Percentiles rank a stretch among this genome's conserved stretches.
Evolutionary conservation across 1,284 basidiomycete species (phyloP).

Genomic region (Heterobasidion parviporum): DNA sequence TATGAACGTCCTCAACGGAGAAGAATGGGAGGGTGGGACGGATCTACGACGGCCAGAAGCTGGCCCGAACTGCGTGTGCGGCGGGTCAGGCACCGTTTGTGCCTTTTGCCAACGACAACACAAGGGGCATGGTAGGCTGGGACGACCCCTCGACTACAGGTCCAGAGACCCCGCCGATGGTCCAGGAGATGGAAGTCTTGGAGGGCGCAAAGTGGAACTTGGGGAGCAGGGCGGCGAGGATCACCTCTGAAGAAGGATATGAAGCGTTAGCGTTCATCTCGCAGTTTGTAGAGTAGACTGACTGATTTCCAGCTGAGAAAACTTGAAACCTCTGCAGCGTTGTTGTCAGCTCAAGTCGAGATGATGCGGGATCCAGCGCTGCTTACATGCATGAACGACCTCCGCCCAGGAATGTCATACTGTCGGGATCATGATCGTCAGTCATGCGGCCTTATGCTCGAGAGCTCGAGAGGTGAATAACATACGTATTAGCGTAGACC

Average conservation of each 20-base stretch:
- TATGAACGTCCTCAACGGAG: too few species aligned
- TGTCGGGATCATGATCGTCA: background rate
- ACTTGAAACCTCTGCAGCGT: slow-evolving; percentile 1
- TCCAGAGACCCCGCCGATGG: background rate
- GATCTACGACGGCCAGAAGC: too few species aligned
- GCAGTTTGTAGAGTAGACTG: background rate
- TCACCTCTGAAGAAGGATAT: background rate
- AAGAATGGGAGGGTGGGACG: too few species aligned
- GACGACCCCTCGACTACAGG: background rate
- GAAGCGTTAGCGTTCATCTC: background rate
- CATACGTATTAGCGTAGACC: slow-evolving; percentile 2
- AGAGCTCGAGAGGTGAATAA: background rate
- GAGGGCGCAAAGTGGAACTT: background rate
- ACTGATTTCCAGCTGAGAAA: slow-evolving; percentile 5
- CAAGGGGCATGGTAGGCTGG: background rate
- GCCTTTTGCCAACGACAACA: background rate
- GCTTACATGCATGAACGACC: slow-evolving; percentile 3
- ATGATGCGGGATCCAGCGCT: background rate
- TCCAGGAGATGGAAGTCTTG: background rate
- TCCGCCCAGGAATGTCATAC: slow-evolving; percentile 7
- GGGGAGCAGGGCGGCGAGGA: background rate
- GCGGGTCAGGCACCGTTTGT: too few species aligned
- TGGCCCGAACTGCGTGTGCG: too few species aligned
- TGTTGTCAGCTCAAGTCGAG: background rate
- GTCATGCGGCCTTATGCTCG: background rate